phyloP scores from a whole-genome alignment of 2,329 filamentous ascomycete genomes.

The Aspergillus aculeatus region DNA sequence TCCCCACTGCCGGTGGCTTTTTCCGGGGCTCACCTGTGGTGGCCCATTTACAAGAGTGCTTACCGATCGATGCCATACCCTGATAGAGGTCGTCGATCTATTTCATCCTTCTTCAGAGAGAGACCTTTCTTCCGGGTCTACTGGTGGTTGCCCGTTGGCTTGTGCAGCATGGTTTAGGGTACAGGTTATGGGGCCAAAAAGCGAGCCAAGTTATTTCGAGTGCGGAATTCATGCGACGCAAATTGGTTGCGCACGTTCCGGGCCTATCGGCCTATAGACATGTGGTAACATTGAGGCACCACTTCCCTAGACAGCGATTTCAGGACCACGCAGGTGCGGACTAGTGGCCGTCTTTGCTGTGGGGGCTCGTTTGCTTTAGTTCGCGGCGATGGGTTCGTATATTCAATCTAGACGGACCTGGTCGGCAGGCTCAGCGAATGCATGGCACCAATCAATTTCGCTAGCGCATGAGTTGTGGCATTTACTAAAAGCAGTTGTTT shows the following conservation, averaged over 20 bases:
- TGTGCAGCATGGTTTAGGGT: too few species aligned
- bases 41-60: background rate
- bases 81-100: background rate
- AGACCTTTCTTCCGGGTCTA: too few species aligned
- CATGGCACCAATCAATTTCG: background rate
- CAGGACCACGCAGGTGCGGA: background rate
- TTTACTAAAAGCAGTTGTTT: background rate
- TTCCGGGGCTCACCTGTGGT: background rate
- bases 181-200: too few species aligned
- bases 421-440: background rate
- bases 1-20: background rate
- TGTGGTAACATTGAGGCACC: too few species aligned
- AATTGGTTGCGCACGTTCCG: too few species aligned
- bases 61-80: background rate
- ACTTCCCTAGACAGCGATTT: background rate
- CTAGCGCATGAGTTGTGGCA: background rate
- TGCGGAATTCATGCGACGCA: too few species aligned
- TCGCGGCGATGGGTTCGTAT: background rate
- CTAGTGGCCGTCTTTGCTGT: background rate
- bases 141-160: too few species aligned
- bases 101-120: too few species aligned
- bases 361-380: background rate
- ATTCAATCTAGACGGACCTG: background rate
- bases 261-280: too few species aligned
- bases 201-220: too few species aligned